Conservation (phyloP, 2,329 filamentous ascomycete species). For the Endoconidiophora laricicola region DNA sequence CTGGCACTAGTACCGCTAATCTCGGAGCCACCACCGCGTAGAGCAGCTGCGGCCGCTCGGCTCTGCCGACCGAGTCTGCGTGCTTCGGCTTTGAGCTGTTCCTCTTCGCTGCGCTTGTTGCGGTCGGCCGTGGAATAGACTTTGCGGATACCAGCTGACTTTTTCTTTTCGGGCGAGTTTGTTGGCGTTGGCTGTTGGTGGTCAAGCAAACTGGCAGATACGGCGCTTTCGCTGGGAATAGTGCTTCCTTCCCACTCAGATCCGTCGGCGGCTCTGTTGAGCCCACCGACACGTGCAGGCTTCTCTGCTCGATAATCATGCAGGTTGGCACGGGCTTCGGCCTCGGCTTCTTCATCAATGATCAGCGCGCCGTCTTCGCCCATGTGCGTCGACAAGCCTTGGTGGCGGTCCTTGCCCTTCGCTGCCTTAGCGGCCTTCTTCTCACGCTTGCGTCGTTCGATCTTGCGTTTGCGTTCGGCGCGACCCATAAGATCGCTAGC, state of each 20-base stretch:
- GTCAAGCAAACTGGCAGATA: conserved; percentile 40
- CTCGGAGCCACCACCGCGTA: conserved; percentile 10
- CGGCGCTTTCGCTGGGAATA: conserved; percentile 49
- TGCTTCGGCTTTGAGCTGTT: conserved; percentile 40
- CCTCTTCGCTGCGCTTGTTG: conserved; percentile 32
- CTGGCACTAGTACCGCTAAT: conserved; percentile 5
- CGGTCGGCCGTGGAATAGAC: conserved; percentile 44
- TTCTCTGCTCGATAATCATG: conserved; percentile 75
- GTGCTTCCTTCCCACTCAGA: conserved; percentile 61
- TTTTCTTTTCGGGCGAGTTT: conserved; percentile 31
- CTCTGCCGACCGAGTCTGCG: conserved; percentile 37
- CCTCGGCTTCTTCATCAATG: conserved; percentile 45
- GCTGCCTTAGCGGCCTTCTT: conserved; percentile 21
- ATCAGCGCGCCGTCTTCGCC: conserved; percentile 41
- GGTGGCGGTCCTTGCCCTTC: conserved; percentile 20
- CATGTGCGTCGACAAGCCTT: conserved; percentile 25
- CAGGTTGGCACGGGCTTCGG: conserved; percentile 49
- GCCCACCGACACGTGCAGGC: conserved; percentile 68
- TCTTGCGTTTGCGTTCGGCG: conserved; percentile 38
- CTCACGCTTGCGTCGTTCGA: conserved; percentile 28
- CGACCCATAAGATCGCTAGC: conserved; percentile 38
- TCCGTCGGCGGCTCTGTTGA: conserved; percentile 70
- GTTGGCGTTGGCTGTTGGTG: conserved; percentile 41
- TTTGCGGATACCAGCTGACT: conserved; percentile 37
- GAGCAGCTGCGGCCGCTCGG: conserved; percentile 17